Evolutionary conservation across 192 early-diverging fungal genomes (phyloP).

Genomic region (Kappamyces sp.): DNA sequence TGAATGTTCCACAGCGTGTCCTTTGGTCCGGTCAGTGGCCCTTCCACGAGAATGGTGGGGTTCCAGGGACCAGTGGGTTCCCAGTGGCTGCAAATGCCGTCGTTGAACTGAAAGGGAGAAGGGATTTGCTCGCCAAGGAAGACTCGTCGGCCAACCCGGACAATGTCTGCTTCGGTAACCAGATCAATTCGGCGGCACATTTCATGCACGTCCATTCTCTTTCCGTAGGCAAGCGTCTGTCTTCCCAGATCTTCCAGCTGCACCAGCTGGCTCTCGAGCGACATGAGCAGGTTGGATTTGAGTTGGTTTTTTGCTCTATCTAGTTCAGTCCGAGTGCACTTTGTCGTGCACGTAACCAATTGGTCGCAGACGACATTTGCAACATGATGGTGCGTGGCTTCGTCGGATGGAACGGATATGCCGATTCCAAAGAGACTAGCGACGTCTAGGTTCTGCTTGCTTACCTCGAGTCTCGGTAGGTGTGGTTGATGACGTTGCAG

Average conservation of each 20-base stretch:
- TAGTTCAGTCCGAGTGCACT: slow-evolving; percentile 58
- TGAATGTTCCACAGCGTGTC: slow-evolving; percentile 2
- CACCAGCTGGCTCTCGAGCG: slow-evolving; percentile 84
- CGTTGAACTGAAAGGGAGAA: slow-evolving; percentile 6
- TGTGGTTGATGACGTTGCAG: slow-evolving; percentile 81
- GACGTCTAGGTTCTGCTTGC: slow-evolving; percentile 30
- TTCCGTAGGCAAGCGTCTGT: slow-evolving; percentile 69
- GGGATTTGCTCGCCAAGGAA: slow-evolving; percentile 51
- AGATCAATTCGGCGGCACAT: slow-evolving; percentile 77
- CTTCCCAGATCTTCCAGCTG: slow-evolving; percentile 92
- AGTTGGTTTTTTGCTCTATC: slow-evolving; percentile 93
- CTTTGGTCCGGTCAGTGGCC: slow-evolving; percentile 5
- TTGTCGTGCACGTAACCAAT: slow-evolving; percentile 63
- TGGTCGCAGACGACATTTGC: slow-evolving; percentile 80
- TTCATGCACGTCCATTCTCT: slow-evolving; percentile 65
- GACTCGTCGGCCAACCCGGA: slow-evolving; percentile 65
- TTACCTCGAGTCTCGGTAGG: slow-evolving; percentile 1
- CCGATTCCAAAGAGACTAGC: slow-evolving; percentile 90
- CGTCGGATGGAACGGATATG: slow-evolving; percentile 73
- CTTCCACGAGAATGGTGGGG: slow-evolving; percentile 6
- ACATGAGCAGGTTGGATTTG: slow-evolving; percentile 87
- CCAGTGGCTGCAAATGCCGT: slow-evolving; percentile 4
- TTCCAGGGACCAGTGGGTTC: slow-evolving; percentile 5
- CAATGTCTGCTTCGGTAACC: slow-evolving; percentile 68
- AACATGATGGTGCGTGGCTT: slow-evolving; percentile 59